Conservation (phyloP, 2,329 filamentous ascomycete genomes). For the Fusarium hainanense region DNA sequence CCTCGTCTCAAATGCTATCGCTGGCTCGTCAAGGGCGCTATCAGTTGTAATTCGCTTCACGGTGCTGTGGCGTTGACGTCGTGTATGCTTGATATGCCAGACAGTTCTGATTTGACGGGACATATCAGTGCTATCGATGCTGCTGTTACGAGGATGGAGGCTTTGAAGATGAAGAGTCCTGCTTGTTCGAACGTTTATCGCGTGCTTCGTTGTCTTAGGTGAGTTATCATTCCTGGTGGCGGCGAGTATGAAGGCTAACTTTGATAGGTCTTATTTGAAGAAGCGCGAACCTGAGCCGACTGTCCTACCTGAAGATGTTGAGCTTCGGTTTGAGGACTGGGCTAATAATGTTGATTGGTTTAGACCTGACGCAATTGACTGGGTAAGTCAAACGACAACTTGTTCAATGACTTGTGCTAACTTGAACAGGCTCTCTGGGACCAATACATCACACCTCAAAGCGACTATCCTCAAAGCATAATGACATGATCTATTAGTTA, state of each 20-base stretch:
- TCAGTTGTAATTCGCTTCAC: slow-evolving; percentile 2
- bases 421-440: background rate
- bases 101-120: background rate
- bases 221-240: too few relatives aligned
- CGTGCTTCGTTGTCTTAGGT: too few relatives aligned
- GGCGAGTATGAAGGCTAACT: background rate
- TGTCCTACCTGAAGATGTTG: background rate
- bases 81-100: slow-evolving; percentile 15
- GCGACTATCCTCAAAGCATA: background rate
- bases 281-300: slow-evolving; percentile 11
- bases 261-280: slow-evolving; percentile 1
- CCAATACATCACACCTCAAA: slow-evolving; percentile 11
- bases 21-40: slow-evolving; percentile 15
- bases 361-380: slow-evolving; percentile 15
- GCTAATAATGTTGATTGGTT: slow-evolving; percentile 23
- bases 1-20: slow-evolving; percentile 3
- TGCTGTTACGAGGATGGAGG: slow-evolving; percentile 5
- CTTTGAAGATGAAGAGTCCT: slow-evolving; percentile 10
- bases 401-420: accelerated
- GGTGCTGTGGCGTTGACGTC: slow-evolving; percentile 13
- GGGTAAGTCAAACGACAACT: background rate
- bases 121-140: slow-evolving; percentile 8
- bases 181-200: slow-evolving; percentile 13
- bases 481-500: background rate
- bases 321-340: slow-evolving; percentile 19